Conservation (phyloP, 257 asterid genomes). For the Thymus quinquecostatus region DNA sequence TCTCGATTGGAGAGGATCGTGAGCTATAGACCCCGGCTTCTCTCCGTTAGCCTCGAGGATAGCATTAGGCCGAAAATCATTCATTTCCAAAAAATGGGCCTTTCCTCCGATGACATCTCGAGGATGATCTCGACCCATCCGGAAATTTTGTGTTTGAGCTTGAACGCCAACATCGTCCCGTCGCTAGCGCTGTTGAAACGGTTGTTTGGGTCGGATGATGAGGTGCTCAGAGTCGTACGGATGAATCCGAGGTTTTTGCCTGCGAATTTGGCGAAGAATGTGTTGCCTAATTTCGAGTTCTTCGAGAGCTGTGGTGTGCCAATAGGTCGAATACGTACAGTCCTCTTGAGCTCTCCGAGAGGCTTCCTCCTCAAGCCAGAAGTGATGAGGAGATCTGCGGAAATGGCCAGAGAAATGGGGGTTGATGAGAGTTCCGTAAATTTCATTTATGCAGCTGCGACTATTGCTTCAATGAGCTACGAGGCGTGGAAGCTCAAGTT, state of each 20-base stretch:
- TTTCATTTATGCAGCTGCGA: neutral
- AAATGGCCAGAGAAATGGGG: too few relatives aligned
- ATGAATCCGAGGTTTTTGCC: too few relatives aligned
- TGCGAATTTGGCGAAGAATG: too few relatives aligned
- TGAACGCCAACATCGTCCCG: neutral
- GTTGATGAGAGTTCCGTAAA: neutral
- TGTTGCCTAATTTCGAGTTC: too few relatives aligned
- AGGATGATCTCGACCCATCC: neutral
- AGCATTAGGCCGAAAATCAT: neutral
- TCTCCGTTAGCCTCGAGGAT: constrained; percentile 11
- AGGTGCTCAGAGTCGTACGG: too few relatives aligned
- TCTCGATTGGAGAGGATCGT: neutral
- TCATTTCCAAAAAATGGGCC: neutral
- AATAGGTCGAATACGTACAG: too few relatives aligned
- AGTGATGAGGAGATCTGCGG: too few relatives aligned
- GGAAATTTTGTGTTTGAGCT: neutral
- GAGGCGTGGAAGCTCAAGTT: neutral
- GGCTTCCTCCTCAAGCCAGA: too few relatives aligned
- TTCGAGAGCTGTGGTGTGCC: too few relatives aligned
- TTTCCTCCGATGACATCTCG: neutral
- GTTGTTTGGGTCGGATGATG: too few relatives aligned
- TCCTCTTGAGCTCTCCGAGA: too few relatives aligned
- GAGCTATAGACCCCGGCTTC: neutral
- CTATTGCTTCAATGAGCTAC: neutral
- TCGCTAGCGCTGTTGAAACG: neutral